phyloP scores from a whole-genome alignment of 116 monocot genomes.

The Cymodocea nodosa region DNA sequence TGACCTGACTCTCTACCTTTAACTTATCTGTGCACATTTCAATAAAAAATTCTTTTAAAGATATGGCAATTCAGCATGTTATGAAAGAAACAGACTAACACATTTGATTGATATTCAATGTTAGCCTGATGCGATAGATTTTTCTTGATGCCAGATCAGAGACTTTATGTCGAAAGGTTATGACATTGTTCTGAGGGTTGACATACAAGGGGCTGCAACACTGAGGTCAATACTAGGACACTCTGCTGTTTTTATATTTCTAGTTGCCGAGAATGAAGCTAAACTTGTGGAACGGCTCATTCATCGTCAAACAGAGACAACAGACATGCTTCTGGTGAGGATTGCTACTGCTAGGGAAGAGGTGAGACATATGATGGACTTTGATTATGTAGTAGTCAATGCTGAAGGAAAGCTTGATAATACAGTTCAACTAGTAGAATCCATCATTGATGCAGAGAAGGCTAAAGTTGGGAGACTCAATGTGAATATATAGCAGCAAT shows the following conservation, averaged over 20 bases:
- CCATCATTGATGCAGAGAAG: slow-evolving; percentile 91
- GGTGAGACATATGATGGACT: slow-evolving; percentile 52
- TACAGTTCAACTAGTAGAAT: slow-evolving; percentile 70
- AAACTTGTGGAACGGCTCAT: slow-evolving; percentile 70
- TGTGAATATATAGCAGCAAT: slow-evolving; percentile 26
- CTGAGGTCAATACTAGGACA: slow-evolving; percentile 64
- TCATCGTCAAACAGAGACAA: slow-evolving; percentile 70
- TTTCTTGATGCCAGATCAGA: slow-evolving; percentile 39
- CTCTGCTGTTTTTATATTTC: slow-evolving; percentile 84
- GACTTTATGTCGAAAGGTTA: slow-evolving; percentile 90
- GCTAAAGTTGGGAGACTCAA: slow-evolving; percentile 41
- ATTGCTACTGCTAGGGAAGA: slow-evolving; percentile 85
- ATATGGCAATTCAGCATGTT: too few species aligned
- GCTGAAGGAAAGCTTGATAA: slow-evolving; percentile 71
- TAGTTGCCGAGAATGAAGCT: slow-evolving; percentile 87
- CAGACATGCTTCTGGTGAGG: slow-evolving; percentile 92
- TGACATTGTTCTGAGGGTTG: slow-evolving; percentile 92
- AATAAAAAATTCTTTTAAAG: too few species aligned
- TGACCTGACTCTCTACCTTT: too few species aligned
- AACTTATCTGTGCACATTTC: too few species aligned
- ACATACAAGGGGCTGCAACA: slow-evolving; percentile 95
- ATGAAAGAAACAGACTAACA: too few species aligned
- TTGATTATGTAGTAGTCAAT: slow-evolving; percentile 87
- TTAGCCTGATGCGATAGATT: background rate
- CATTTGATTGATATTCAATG: too few species aligned